A percentile compares a stretch with the other conserved stretches of the same genome.
phyloP scores from a whole-genome alignment of 2,329 filamentous ascomycete species.

The Simplicillium sp. region DNA sequence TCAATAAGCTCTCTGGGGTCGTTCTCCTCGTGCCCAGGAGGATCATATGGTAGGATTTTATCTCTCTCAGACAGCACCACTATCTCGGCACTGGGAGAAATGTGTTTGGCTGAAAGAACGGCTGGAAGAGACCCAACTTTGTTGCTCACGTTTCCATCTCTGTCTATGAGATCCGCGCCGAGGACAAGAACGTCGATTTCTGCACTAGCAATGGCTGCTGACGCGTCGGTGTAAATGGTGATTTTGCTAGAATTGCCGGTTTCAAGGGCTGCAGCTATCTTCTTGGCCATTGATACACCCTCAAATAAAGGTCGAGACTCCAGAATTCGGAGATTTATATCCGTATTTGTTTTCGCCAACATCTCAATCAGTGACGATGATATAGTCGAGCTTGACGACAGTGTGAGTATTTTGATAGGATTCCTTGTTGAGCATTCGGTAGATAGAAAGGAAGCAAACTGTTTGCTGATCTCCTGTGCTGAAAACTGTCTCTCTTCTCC shows the following conservation, averaged over 20 bases:
- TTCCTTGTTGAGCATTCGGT: slow-evolving; percentile 10
- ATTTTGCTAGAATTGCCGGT: slow-evolving; percentile 23
- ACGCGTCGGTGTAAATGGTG: slow-evolving; percentile 50
- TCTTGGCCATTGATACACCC: slow-evolving; percentile 45
- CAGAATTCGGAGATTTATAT: slow-evolving; percentile 48
- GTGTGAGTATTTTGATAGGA: slow-evolving; percentile 42
- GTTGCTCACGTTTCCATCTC: slow-evolving; percentile 51
- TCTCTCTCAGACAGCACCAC: slow-evolving; percentile 50
- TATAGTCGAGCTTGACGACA: slow-evolving; percentile 57
- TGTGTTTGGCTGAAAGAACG: slow-evolving; percentile 41
- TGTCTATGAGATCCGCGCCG: slow-evolving; percentile 54
- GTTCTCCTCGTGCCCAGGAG: slow-evolving; percentile 37
- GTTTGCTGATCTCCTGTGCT: slow-evolving; percentile 20
- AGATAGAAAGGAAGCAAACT: slow-evolving; percentile 23
- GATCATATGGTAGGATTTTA: slow-evolving; percentile 42
- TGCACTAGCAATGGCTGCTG: slow-evolving; percentile 40
- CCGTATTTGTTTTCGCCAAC: slow-evolving; percentile 18
- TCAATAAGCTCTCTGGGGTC: slow-evolving; percentile 37
- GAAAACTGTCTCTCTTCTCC: slow-evolving; percentile 13
- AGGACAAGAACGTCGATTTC: slow-evolving; percentile 50
- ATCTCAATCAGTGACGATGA: slow-evolving; percentile 34
- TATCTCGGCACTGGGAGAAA: slow-evolving; percentile 35
- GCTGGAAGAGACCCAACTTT: slow-evolving; percentile 56
- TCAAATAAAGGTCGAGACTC: slow-evolving; percentile 61
- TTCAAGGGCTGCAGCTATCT: slow-evolving; percentile 34